phyloP scores from a whole-genome alignment of 495 filamentous ascomycete genomes.

The Podospora comata region DNA sequence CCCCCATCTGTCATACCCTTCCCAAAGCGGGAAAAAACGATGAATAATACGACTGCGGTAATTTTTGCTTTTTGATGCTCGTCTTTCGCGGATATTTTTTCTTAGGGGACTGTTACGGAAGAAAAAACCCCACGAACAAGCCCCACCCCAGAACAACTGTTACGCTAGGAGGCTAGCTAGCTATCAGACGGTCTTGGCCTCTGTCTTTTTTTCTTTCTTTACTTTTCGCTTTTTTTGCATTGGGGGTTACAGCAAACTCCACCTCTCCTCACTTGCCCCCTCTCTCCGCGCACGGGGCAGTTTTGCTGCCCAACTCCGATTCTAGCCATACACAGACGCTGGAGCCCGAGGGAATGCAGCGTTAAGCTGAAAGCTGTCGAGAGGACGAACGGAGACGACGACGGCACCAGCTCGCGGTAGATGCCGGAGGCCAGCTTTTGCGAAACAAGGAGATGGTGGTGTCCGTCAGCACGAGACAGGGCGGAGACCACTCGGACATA shows the following conservation, averaged over 20 bases:
- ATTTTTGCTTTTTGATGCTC: constrained; percentile 10
- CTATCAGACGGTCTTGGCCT: not conserved
- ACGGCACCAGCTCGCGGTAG: not conserved
- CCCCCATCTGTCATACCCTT: not conserved
- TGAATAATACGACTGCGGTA: constrained; percentile 21
- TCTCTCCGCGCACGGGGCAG: constrained; percentile 6
- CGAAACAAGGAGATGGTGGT: not conserved
- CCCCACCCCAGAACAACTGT: not conserved
- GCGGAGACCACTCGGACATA: not conserved
- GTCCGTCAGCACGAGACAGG: too few species aligned
- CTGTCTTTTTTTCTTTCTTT: not conserved
- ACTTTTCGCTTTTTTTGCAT: too few species aligned
- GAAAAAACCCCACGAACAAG: not conserved
- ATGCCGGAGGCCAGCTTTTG: not conserved
- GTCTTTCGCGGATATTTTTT: not conserved
- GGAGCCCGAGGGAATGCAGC: not conserved
- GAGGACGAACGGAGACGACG: not conserved
- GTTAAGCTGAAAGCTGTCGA: not conserved
- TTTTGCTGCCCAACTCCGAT: constrained; percentile 22
- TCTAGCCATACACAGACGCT: constrained; percentile 13
- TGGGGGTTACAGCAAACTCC: constrained; percentile 8
- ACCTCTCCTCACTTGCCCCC: not conserved
- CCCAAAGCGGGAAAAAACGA: not conserved
- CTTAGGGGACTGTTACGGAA: not conserved
- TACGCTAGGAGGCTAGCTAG: not conserved